phyloP scores from a whole-genome alignment of 768 basidiomycete species.

The Leccinum longicurvipes region DNA sequence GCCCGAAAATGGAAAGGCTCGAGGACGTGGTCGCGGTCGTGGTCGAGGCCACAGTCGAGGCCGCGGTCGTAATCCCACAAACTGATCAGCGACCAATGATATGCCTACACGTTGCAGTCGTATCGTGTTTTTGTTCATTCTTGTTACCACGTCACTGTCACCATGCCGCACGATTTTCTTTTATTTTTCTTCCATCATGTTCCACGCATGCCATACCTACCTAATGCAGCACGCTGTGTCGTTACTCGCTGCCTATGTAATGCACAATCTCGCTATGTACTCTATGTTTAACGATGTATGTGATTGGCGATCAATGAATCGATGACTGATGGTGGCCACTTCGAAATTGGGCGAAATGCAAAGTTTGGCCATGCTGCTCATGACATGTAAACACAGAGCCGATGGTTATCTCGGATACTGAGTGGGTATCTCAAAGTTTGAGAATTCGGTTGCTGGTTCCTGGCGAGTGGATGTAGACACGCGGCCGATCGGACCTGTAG shows the following conservation, averaged over 20 bases:
- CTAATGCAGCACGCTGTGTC: slow-evolving; percentile 17
- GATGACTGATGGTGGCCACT: not conserved
- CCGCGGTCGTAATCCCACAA: slow-evolving; percentile 35
- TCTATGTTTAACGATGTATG: not conserved
- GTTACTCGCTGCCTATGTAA: slow-evolving; percentile 5
- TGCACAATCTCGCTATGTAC: slow-evolving; percentile 10
- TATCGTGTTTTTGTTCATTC: slow-evolving; percentile 16
- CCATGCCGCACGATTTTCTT: slow-evolving; percentile 15
- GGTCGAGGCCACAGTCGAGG: slow-evolving; percentile 39
- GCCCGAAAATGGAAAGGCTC: slow-evolving; percentile 25
- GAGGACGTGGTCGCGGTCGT: slow-evolving; percentile 40
- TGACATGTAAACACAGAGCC: slow-evolving; percentile 1
- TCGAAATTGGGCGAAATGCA: not conserved
- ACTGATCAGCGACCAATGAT: slow-evolving; percentile 16
- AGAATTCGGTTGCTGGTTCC: not conserved
- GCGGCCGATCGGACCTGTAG: not conserved
- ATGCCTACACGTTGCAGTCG: slow-evolving; percentile 15
- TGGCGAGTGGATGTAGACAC: not conserved
- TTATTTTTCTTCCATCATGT: slow-evolving; percentile 14
- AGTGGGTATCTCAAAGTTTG: slow-evolving; percentile 11
- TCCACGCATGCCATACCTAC: slow-evolving; percentile 21
- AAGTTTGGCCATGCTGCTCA: not conserved
- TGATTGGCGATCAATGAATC: slow-evolving; percentile 20
- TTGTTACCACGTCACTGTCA: slow-evolving; percentile 21
- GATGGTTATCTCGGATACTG: slow-evolving; percentile 10